Base-by-base conservation (phyloP, 345 rosid genomes). In the Anastatica hierochuntica region DNA sequence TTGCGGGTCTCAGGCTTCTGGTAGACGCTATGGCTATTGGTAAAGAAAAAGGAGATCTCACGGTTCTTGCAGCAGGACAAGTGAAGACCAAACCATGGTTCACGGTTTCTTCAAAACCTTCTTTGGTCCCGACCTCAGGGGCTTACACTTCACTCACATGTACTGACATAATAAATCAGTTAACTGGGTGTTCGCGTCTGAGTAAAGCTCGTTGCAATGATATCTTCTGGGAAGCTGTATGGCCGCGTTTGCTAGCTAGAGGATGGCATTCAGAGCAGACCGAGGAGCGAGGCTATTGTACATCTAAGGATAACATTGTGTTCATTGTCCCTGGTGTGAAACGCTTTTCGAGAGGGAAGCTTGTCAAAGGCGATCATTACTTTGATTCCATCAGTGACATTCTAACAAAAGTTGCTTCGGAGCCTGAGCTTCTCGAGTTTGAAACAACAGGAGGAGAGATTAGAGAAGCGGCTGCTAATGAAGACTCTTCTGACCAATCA, bases 211-310 rank as follows among this genome's bases (percentile, higher is more conserved):
- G 87, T 10, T 71, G 73, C 51, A 79, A 52, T 56, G 87, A 85
- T 71, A 76, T 85, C 41, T 85, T 81, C 51, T 82, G 95, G 95
- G 89, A 82, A 59, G 87, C 87, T 40, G 82, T 82, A 46, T 85
- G 95, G 95, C 95, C 95, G 1, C 86, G 84, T 44, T 66, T 85
- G 64, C 74, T 85, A 6, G 94, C 81, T 16, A 69, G 79, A 69
- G 89, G 95, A 61, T 85, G 95, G 95, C 81, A 64, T 62, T 85
- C 89, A 16, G 87, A 85, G 72, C 81, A 82, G 70, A 79, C 79
- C 0, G 60, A 72, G 61, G 55, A 82, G 62, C 71, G 58, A 43
- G 46, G 74, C 49, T 73, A 72, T 48, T 18, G 43, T 10, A 69
- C 52, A 56, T 64, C 85, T 29, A 79, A 72, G 35, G 72, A 72